Conservation (phyloP, 148 eudicot species). For the Heliamphora exappendiculata region DNA sequence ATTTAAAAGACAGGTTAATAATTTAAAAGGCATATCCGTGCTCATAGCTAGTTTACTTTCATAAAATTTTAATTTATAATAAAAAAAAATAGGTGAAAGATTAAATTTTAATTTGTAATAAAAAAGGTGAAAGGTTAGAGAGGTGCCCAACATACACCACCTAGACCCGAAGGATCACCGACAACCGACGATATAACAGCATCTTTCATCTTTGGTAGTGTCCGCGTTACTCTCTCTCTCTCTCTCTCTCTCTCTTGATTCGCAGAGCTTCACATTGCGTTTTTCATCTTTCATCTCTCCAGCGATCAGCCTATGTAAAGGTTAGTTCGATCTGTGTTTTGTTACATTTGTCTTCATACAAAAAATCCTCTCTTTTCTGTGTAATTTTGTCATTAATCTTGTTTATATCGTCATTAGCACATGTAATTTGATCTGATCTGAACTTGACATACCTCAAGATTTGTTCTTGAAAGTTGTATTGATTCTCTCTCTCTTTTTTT, state of each 20-base stretch:
- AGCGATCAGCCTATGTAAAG: not conserved
- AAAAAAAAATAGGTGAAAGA: too few relatives aligned
- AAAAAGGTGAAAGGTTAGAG: too few relatives aligned
- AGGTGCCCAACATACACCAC: too few relatives aligned
- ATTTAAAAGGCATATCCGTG: too few relatives aligned
- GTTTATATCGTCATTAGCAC: not conserved
- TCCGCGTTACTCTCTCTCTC: not conserved
- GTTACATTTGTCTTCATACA: not conserved
- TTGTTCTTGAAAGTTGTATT: too few relatives aligned
- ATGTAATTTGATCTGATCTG: slow-evolving; percentile 5
- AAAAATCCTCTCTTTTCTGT: not conserved
- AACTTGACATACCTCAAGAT: not conserved
- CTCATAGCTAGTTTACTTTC: too few relatives aligned
- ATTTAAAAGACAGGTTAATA: too few relatives aligned
- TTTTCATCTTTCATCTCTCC: not conserved
- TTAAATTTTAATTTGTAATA: too few relatives aligned
- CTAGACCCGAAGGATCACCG: not conserved
- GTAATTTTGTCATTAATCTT: not conserved
- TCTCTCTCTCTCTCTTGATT: not conserved
- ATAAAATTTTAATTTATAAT: too few relatives aligned
- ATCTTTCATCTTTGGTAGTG: not conserved
- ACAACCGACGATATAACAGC: not conserved
- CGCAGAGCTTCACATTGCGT: not conserved
- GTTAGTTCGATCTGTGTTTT: slow-evolving; percentile 11
- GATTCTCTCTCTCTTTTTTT: not conserved